These are phyloP conservation scores for Mycena olivaceomarginata DNA, from an alignment of 768 basidiomycete genomes.

Conservation along the genomic window DNA sequence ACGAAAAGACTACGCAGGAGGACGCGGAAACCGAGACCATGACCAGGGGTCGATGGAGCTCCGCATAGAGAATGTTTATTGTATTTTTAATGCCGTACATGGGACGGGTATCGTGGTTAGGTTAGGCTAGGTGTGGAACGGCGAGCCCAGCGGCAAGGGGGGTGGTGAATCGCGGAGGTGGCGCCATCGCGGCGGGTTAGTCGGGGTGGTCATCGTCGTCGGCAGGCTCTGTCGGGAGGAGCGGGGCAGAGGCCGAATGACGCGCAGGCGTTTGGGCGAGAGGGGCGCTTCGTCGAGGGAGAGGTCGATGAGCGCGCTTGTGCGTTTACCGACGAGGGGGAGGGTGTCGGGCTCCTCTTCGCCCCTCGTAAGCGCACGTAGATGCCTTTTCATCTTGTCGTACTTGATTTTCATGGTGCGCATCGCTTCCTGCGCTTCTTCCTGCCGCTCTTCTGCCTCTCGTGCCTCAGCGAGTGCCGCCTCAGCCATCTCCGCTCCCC, in stretches of 20 bases:
- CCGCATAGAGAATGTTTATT: background rate
- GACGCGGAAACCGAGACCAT: background rate
- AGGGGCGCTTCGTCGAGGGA: conserved; percentile 9
- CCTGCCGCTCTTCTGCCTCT: conserved; percentile 50
- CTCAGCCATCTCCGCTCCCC: conserved; percentile 12
- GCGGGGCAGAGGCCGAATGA: conserved; percentile 40
- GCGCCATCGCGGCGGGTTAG: background rate
- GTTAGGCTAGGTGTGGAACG: conserved; percentile 8
- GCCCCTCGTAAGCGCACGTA: conserved; percentile 19
- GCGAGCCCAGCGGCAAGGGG: conserved; percentile 18
- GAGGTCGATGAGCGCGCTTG: conserved; percentile 26
- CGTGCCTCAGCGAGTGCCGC: background rate
- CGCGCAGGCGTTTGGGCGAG: conserved; percentile 42
- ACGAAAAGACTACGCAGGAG: background rate
- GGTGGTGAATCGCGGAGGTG: background rate
- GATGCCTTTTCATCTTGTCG: conserved; percentile 45
- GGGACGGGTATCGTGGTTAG: background rate
- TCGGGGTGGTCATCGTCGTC: background rate
- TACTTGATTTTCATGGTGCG: conserved; percentile 42
- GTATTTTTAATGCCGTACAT: conserved; percentile 11
- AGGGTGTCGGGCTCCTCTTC: background rate
- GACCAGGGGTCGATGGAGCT: too few relatives aligned
- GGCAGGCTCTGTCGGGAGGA: conserved; percentile 17
- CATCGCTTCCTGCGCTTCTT: conserved; percentile 40
- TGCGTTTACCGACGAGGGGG: conserved; percentile 20